Evolutionary conservation across 2,329 filamentous ascomycete genomes (phyloP), one percentile per base, ranked within the genome.

Genomic region (Pseudocercospora crystallina): DNA sequence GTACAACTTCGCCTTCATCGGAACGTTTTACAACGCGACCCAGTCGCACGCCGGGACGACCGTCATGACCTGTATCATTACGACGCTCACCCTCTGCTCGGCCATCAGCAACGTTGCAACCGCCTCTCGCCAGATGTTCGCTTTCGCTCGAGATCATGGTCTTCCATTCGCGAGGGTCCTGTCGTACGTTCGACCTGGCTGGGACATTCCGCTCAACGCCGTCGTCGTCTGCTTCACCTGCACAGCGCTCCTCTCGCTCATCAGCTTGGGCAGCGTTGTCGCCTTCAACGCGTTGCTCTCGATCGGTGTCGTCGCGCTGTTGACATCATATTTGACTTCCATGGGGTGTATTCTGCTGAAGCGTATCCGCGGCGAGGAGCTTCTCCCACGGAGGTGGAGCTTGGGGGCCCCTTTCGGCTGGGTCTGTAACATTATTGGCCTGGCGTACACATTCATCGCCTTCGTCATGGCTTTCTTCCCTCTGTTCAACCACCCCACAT

Each of bases 131-230:
- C 71, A 74, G 63, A 62, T 69, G 5, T 76, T 65, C 47, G 71
- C 72, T 0, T 75, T 76, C 54, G 71, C 73, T 11, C 68, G 73
- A 17, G 73, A 76, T 47, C 59, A 65, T 3, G 73, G 73, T 1
- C 63, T 75, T 1, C 73, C 73, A 0, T 73, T 73, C 30, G 57
- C 59, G 12, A 26, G 30, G n/a, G 49, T 59, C 43, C 46, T 61
- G 32, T 53, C 56, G 43, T 49, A 53, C n/a, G 60, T 64, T 10
- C 58, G 54, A 12, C 59, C 59, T 2, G 52, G 48, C 13, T 57
- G 52, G 57, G 56, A 59, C 26, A 58, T 67, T 26, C 64, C 64
- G 1, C 39, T 65, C 15, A 66, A 65, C 20, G 58, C 65, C 9
- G 61, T 65, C 53, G 35, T 57, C 5, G 46, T 61, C 14, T 55